Evolutionary conservation across 148 eudicot species (phyloP).

Genomic region (Fagopyrum tataricum): DNA sequence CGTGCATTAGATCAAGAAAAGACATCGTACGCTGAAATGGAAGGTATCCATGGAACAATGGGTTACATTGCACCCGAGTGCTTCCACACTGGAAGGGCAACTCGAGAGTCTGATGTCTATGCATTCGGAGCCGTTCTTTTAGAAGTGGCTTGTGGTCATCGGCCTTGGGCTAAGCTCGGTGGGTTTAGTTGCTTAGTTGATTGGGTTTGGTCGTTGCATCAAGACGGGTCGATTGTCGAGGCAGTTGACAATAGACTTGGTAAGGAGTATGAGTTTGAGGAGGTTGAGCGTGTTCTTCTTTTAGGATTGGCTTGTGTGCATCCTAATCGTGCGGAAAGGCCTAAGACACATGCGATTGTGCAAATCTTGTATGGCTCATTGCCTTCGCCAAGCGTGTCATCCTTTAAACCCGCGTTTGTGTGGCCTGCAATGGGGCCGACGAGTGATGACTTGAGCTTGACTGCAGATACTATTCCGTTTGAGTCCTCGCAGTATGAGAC

Average conservation of each 20-base stretch:
- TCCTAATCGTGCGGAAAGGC: constrained; percentile 60
- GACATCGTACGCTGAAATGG: constrained; percentile 61
- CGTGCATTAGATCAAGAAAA: constrained; percentile 68
- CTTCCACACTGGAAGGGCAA: constrained; percentile 65
- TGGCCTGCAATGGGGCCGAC: constrained; percentile 55
- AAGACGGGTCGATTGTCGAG: constrained; percentile 43
- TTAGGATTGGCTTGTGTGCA: constrained; percentile 73
- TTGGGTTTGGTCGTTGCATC: constrained; percentile 79
- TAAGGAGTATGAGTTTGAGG: constrained; percentile 36
- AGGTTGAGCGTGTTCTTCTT: constrained; percentile 50
- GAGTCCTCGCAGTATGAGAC: constrained; percentile 14
- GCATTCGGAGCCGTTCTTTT: constrained; percentile 64
- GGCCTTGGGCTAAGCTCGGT: constrained; percentile 49
- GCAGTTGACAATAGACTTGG: constrained; percentile 53
- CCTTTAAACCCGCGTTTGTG: constrained; percentile 61
- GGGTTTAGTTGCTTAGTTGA: constrained; percentile 44
- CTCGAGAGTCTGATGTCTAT: constrained; percentile 61
- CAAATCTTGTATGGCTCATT: constrained; percentile 55
- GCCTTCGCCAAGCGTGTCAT: constrained; percentile 47
- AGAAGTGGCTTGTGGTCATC: constrained; percentile 57
- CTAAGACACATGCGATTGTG: constrained; percentile 38
- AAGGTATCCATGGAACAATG: constrained; percentile 62
- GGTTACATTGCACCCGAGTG: constrained; percentile 93
- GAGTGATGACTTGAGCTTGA: constrained; percentile 16
- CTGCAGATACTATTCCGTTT: constrained; percentile 10